Evolutionary conservation across 2,329 filamentous ascomycete species (phyloP).

Genomic region (Fusarium xyrophilum): DNA sequence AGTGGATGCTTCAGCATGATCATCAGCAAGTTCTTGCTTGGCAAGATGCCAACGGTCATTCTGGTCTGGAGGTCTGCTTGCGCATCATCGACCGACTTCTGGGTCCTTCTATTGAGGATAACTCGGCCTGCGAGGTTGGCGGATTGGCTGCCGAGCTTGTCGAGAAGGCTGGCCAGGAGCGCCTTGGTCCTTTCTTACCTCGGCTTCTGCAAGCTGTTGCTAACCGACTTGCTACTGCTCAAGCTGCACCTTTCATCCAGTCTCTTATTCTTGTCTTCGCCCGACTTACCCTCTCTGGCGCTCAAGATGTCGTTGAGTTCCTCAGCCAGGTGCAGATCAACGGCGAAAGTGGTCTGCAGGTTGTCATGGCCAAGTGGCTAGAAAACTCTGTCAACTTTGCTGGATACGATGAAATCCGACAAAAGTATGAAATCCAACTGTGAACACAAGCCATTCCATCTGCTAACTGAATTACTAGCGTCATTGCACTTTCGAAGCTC

Average conservation of each 20-base stretch:
- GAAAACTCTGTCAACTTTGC: slow-evolving; percentile 97
- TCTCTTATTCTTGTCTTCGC: slow-evolving; percentile 96
- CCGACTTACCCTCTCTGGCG: slow-evolving; percentile 81
- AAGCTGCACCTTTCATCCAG: slow-evolving; percentile 90
- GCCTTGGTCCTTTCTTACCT: slow-evolving; percentile 86
- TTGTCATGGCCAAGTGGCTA: slow-evolving; percentile 93
- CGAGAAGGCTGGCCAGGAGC: slow-evolving; percentile 91
- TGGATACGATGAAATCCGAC: slow-evolving; percentile 96
- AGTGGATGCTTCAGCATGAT: slow-evolving; percentile 89
- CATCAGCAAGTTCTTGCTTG: slow-evolving; percentile 88
- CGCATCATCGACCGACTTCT: slow-evolving; percentile 92
- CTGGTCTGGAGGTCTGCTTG: slow-evolving; percentile 85
- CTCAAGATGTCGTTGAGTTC: slow-evolving; percentile 91
- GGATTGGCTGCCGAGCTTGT: slow-evolving; percentile 93
- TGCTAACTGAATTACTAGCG: slow-evolving; percentile 59
- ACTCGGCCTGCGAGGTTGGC: slow-evolving; percentile 94
- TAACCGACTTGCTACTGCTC: slow-evolving; percentile 79
- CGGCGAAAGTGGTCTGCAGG: slow-evolving; percentile 80
- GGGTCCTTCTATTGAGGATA: slow-evolving; percentile 84
- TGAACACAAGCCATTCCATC: neutral
- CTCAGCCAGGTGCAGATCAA: slow-evolving; percentile 83
- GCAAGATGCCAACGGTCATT: slow-evolving; percentile 80
- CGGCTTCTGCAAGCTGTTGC: slow-evolving; percentile 91
- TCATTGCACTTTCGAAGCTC: slow-evolving; percentile 90
- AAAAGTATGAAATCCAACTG: slow-evolving; percentile 70